Conservation (phyloP, 495 filamentous ascomycete genomes). For the Penicillium lividum region DNA sequence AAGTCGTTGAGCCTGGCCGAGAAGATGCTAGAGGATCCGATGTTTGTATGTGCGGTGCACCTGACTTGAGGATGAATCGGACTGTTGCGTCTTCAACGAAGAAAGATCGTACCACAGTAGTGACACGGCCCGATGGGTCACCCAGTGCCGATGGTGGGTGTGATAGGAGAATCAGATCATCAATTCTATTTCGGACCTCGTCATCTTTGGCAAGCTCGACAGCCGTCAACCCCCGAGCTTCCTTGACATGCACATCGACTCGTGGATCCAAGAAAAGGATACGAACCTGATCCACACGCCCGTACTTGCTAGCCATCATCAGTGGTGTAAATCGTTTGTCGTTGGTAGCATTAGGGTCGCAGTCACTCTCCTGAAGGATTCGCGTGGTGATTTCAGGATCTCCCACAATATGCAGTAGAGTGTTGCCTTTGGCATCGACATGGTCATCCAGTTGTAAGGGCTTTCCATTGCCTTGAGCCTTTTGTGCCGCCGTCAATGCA, state of each 20-base stretch:
- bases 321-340: slow-evolving; percentile 93
- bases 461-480: slow-evolving; percentile 71
- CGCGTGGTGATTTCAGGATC: slow-evolving; percentile 74
- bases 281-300: slow-evolving; percentile 88
- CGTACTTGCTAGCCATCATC: slow-evolving; percentile 99
- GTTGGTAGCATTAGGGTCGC: slow-evolving; percentile 93
- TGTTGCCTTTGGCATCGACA: slow-evolving; percentile 90
- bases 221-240: slow-evolving; percentile 86
- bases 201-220: slow-evolving; percentile 98
- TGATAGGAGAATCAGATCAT: slow-evolving; percentile 86
- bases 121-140: slow-evolving; percentile 75
- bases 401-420: slow-evolving; percentile 87
- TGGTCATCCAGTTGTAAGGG: slow-evolving; percentile 91
- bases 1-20: slow-evolving; percentile 54
- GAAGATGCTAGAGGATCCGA: slow-evolving; percentile 40
- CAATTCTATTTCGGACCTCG: slow-evolving; percentile 92
- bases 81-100: slow-evolving; percentile 97
- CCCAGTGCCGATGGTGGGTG: slow-evolving; percentile 48
- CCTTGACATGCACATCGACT: slow-evolving; percentile 82
- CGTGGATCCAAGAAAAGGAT: slow-evolving; percentile 82
- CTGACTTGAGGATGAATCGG: slow-evolving; percentile 90
- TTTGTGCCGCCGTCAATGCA: slow-evolving; percentile 72
- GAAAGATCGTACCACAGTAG: slow-evolving; percentile 92
- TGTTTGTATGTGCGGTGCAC: slow-evolving; percentile 50
- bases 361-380: slow-evolving; percentile 80